These are phyloP conservation scores for Metschnikowia matae DNA, from an alignment of 805 yeast species.

Conservation along the genomic window DNA sequence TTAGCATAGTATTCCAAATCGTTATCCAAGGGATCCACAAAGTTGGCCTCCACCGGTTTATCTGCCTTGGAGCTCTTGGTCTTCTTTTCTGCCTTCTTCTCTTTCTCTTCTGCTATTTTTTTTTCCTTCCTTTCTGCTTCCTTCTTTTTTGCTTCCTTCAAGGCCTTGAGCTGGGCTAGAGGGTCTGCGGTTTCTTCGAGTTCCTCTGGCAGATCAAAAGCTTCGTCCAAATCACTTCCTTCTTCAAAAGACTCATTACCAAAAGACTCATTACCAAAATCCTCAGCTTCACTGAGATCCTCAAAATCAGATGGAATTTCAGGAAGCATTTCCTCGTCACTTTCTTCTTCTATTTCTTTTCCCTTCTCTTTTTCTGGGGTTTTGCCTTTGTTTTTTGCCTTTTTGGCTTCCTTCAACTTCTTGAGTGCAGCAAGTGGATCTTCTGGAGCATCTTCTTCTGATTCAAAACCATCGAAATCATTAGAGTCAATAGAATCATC, in stretches of 20 bases:
- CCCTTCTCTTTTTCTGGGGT: no score
- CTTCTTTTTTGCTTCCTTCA: slow-evolving; percentile 11
- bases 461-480: slow-evolving; percentile 28
- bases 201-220: slow-evolving; percentile 10
- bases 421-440: slow-evolving; percentile 26
- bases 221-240: slow-evolving; percentile 11
- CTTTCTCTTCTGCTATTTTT: no score
- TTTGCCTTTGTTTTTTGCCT: neutral
- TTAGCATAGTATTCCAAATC: slow-evolving; percentile 82
- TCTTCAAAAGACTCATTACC: slow-evolving; percentile 13
- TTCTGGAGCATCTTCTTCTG: slow-evolving; percentile 3
- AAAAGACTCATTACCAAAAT: slow-evolving; percentile 9
- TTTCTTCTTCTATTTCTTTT: neutral
- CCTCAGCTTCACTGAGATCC: neutral
- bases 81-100: neutral
- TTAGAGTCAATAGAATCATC: neutral
- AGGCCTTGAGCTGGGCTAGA: slow-evolving; percentile 22
- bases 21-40: slow-evolving; percentile 42
- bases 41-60: slow-evolving; percentile 14
- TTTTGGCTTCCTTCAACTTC: slow-evolving; percentile 12
- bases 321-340: slow-evolving; percentile 3
- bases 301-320: neutral
- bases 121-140: neutral
- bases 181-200: slow-evolving; percentile 21
- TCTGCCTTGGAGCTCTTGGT: slow-evolving; percentile 5